Evolutionary conservation across 2,329 filamentous ascomycete genomes (phyloP), one percentile per base, ranked within the genome.

Genomic region (Coniochaeta sp.): DNA sequence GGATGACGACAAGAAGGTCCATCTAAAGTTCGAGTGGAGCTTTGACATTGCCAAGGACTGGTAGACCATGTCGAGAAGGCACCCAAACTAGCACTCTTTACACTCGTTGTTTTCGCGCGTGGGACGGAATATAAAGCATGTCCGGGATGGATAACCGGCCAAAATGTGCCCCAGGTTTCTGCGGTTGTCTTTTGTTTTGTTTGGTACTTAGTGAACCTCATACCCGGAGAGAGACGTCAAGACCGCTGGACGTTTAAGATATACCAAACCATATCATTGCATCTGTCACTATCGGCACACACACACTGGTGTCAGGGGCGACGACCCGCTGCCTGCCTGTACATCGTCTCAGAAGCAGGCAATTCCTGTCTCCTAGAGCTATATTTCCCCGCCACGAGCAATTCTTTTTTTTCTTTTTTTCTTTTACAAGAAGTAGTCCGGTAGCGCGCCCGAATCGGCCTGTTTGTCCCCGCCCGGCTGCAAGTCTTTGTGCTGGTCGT

Each of bases 11-110:
- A 89, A 95, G 74, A 87, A 91, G 76, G 88, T 84, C 65, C 93
- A 99, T 76, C 81, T 99, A 64, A 82, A 89, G 73, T 99, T 99
- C 75, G 89, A 96, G 70, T 99, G 95, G 95, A 87, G 88, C 63
- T 98, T 99, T 71, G 90, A 97, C 72, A 96, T 99, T 74, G 84
- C 89, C 77, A 99, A 98, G 84, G 91, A 96, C 73, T 98, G 95
- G 95, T 90, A 87, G 66, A 70, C 42, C 22, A 34, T 28, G 30
- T 17, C 40, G 19, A 8, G n/a, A 6, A 8, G 16, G 38, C 38
- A 14, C 10, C 4, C 1, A 47, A 47, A 22, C 9, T 22, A 24
- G 42, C 42, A 47, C n/a, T 22, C 28, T 26, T 22, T 47, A 32
- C 26, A 38, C 19, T 58, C 26, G 57, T 58, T 24, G 40, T 50